Conservation (phyloP, 176 grass and related monocot genomes). For the Metroxylon sagu region DNA sequence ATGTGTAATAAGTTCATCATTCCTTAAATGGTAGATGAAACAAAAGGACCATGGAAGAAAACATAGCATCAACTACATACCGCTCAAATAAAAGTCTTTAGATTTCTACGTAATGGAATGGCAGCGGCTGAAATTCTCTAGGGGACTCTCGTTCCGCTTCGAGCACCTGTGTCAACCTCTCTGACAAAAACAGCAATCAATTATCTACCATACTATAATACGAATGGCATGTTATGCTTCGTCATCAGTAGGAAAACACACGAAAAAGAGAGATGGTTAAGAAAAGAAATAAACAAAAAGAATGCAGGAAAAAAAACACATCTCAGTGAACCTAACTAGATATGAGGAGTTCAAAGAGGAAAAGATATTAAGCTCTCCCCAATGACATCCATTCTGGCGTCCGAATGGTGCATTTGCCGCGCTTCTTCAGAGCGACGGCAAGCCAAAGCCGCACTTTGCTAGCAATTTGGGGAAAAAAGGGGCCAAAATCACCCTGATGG, state of each 20-base stretch:
- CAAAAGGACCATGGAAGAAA: background rate
- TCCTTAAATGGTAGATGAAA: background rate
- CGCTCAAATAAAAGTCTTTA: conserved; percentile 85
- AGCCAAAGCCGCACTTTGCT: conserved; percentile 73
- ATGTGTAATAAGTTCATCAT: conserved; percentile 1
- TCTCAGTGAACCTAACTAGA: too few species aligned
- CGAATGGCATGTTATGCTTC: background rate
- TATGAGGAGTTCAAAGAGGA: too few species aligned
- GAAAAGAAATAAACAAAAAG: too few species aligned
- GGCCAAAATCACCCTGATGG: conserved; percentile 54
- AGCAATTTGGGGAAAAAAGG: conserved; percentile 61
- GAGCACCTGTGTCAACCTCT: conserved; percentile 75
- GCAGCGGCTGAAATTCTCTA: conserved; percentile 85
- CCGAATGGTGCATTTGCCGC: conserved; percentile 53
- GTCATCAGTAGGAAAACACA: too few species aligned
- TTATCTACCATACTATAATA: background rate
- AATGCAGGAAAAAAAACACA: too few species aligned
- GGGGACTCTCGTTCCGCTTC: conserved; percentile 88
- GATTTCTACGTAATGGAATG: conserved; percentile 92
- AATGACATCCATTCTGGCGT: conserved; percentile 67
- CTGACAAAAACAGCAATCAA: conserved; percentile 31
- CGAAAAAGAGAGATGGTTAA: too few species aligned
- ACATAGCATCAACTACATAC: conserved; percentile 32
- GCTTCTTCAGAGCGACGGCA: conserved; percentile 52
- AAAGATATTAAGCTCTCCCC: conserved; percentile 32